Percentiles rank a stretch among this genome's conserved stretches.
Conservation (phyloP, 805 yeast species). For the Schizosaccharomyces osmophilus region DNA sequence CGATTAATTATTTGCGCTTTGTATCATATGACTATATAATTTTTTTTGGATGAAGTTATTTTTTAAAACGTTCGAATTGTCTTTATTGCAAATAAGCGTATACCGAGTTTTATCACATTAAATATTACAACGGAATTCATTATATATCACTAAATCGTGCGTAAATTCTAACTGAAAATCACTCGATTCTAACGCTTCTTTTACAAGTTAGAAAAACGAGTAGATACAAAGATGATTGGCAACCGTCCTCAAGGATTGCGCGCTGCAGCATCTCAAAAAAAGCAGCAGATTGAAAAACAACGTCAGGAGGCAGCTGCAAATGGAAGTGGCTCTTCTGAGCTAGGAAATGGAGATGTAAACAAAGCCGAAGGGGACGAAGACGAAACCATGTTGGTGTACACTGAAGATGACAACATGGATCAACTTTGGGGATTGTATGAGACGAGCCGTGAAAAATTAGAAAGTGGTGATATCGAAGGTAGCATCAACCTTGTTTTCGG, state of each 20-base stretch:
- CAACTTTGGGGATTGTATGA: conserved; percentile 1
- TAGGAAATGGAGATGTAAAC: not conserved
- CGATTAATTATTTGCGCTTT: too few relatives aligned
- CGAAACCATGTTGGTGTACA: not conserved
- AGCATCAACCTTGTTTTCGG: not conserved
- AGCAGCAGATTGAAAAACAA: not conserved
- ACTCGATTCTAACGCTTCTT: not conserved
- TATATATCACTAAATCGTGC: too few relatives aligned
- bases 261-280: not conserved
- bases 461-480: not conserved
- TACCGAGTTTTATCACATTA: too few relatives aligned
- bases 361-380: not conserved
- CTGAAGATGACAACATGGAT: not conserved
- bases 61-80: too few relatives aligned
- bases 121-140: too few relatives aligned
- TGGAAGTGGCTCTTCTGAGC: not conserved
- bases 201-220: not conserved
- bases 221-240: not conserved
- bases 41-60: too few relatives aligned
- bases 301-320: not conserved
- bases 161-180: not conserved
- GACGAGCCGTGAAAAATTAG: not conserved
- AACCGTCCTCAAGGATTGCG: not conserved
- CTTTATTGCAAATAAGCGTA: too few relatives aligned
- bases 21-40: too few relatives aligned